A percentile compares a stretch with the other conserved stretches of the same genome.
Conservation (phyloP, 2,329 filamentous ascomycete genomes). For the Hymenotorrendiella dingleyae region DNA sequence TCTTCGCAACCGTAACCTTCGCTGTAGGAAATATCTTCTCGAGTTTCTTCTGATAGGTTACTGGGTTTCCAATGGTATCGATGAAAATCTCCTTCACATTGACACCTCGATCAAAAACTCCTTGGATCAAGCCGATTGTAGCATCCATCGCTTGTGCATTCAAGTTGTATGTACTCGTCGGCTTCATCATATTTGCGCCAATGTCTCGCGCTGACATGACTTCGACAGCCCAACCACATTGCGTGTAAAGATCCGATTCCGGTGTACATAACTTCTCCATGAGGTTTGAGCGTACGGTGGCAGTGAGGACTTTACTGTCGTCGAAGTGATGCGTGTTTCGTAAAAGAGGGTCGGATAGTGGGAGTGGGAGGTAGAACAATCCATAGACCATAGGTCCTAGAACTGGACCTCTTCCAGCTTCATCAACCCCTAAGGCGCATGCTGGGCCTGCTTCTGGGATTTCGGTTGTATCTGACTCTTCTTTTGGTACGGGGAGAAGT, state of each 20-base stretch:
- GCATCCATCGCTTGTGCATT: constrained; percentile 95
- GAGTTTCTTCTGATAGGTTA: constrained; percentile 76
- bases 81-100: constrained; percentile 88
- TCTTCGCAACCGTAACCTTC: constrained; percentile 74
- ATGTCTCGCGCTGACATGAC: constrained; percentile 63
- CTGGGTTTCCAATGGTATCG: constrained; percentile 84
- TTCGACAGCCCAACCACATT: constrained; percentile 79
- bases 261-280: constrained; percentile 65
- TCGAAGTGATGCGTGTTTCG: constrained; percentile 79
- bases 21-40: constrained; percentile 76
- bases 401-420: constrained; percentile 91
- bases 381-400: constrained; percentile 74
- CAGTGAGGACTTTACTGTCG: constrained; percentile 88
- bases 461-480: constrained; percentile 12
- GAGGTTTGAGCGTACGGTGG: constrained; percentile 68
- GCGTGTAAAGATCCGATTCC: constrained; percentile 48
- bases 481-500: constrained; percentile 40
- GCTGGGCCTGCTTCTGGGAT: constrained; percentile 40
- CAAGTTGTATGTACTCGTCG: constrained; percentile 66
- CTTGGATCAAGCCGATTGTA: constrained; percentile 74
- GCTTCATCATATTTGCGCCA: constrained; percentile 32
- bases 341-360: constrained; percentile 66
- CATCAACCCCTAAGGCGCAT: constrained; percentile 84
- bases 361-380: constrained; percentile 69
- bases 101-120: constrained; percentile 70